phyloP scores from a whole-genome alignment of 306 rosid genomes.

The Alnus glutinosa region DNA sequence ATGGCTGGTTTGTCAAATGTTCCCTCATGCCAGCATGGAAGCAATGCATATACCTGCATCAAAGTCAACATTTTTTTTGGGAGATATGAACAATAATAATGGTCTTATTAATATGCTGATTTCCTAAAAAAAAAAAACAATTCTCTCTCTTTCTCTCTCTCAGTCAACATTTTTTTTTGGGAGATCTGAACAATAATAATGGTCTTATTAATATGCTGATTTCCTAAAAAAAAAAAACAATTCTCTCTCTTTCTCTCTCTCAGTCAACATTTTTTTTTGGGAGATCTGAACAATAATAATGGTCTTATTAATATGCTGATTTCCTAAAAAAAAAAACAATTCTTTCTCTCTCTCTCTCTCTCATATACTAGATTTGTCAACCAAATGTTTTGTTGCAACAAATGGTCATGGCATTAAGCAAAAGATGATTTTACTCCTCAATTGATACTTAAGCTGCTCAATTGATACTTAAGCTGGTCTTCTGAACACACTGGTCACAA shows the following conservation, averaged over 20 bases:
- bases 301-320: too few species aligned
- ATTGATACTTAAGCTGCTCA: not conserved
- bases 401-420: not conserved
- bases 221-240: too few species aligned
- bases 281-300: too few species aligned
- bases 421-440: not conserved
- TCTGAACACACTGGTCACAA: not conserved
- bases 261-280: not conserved
- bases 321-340: too few species aligned
- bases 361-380: not conserved
- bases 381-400: not conserved
- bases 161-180: not conserved
- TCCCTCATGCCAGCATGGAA: not conserved
- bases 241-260: not conserved
- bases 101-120: not conserved
- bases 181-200: too few species aligned
- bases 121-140: not conserved
- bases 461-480: not conserved
- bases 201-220: too few species aligned
- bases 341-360: not conserved
- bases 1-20: constrained; percentile 11
- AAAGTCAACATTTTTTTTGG: not conserved
- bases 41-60: not conserved
- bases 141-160: not conserved
- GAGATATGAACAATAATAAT: not conserved